Evolutionary conservation across 2,329 filamentous ascomycete genomes (phyloP).

Genomic region (Colletotrichum euphorbiae): DNA sequence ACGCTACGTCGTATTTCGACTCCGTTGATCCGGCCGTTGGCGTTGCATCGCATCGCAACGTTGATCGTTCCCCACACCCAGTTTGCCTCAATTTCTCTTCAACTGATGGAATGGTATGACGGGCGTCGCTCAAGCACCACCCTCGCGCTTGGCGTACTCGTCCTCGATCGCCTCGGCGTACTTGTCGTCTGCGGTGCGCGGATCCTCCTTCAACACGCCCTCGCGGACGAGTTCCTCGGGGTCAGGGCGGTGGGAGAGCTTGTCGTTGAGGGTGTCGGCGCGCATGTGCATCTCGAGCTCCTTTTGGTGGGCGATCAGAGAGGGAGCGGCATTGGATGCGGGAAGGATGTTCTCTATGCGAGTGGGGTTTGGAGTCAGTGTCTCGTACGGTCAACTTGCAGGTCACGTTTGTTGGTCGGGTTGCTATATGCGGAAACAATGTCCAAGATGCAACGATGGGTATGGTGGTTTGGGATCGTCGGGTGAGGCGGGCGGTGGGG

Average conservation of each 20-base stretch:
- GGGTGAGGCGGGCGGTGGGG: conserved; percentile 33
- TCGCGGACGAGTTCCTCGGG: conserved; percentile 82
- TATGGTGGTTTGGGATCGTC: conserved; percentile 26
- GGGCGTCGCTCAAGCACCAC: conserved; percentile 60
- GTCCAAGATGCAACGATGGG: conserved; percentile 3
- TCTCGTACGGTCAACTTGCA: not conserved
- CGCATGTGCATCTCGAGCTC: conserved; percentile 92
- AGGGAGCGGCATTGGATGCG: conserved; percentile 79
- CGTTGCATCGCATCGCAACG: conserved; percentile 8
- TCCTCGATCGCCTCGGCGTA: conserved; percentile 73
- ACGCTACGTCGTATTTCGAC: conserved; percentile 17
- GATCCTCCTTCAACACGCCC: conserved; percentile 80
- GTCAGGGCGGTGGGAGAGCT: conserved; percentile 80
- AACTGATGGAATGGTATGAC: not conserved
- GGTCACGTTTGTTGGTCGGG: not conserved
- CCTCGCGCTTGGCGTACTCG: conserved; percentile 73
- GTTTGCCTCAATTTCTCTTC: not conserved
- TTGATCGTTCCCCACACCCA: not conserved
- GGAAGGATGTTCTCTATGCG: conserved; percentile 85
- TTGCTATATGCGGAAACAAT: conserved; percentile 13
- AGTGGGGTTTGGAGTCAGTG: conserved; percentile 13
- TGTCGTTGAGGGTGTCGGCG: conserved; percentile 87
- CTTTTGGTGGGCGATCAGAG: conserved; percentile 82
- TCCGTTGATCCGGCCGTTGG: not conserved
- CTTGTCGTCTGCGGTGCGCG: conserved; percentile 66